phyloP scores from a whole-genome alignment of 2,329 filamentous ascomycete species.

The Pseudogymnoascus destructans region DNA sequence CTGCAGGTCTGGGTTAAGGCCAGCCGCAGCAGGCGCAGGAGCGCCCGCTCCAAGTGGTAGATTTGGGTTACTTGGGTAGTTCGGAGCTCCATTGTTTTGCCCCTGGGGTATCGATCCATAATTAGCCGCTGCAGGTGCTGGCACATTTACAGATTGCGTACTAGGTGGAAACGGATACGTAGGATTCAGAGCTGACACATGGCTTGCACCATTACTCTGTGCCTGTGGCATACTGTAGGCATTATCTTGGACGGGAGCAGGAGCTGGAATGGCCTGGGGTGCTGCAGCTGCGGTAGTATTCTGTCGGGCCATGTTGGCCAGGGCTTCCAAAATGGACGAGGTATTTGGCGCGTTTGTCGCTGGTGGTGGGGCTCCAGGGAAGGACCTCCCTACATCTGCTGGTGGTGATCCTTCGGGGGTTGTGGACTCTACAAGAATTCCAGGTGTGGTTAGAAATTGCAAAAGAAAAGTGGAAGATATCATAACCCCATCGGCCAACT shows the following conservation, averaged over 20 bases:
- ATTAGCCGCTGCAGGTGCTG: slow-evolving; percentile 23
- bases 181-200: slow-evolving; percentile 21
- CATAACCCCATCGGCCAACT: slow-evolving; percentile 26
- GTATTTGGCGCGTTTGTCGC: slow-evolving; percentile 38
- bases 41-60: slow-evolving; percentile 28
- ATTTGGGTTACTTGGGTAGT: slow-evolving; percentile 28
- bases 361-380: slow-evolving; percentile 29
- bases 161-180: slow-evolving; percentile 27
- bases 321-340: slow-evolving; percentile 59
- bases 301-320: slow-evolving; percentile 70
- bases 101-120: slow-evolving; percentile 21
- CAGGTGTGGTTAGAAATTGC: slow-evolving; percentile 30
- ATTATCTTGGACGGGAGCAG: slow-evolving; percentile 23
- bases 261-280: slow-evolving; percentile 19
- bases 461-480: slow-evolving; percentile 10
- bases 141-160: slow-evolving; percentile 48
- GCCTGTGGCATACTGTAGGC: slow-evolving; percentile 35
- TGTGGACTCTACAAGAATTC: slow-evolving; percentile 47
- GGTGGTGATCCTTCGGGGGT: slow-evolving; percentile 52
- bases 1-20: slow-evolving; percentile 44
- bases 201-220: slow-evolving; percentile 29
- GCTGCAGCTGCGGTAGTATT: slow-evolving; percentile 39
- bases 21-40: slow-evolving; percentile 27
- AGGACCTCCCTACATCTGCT: slow-evolving; percentile 28
- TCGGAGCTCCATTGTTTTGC: slow-evolving; percentile 29